Evolutionary conservation across 371 early-diverging fungal genomes (phyloP).

Genomic region (Apophysomyces trapeziformis): DNA sequence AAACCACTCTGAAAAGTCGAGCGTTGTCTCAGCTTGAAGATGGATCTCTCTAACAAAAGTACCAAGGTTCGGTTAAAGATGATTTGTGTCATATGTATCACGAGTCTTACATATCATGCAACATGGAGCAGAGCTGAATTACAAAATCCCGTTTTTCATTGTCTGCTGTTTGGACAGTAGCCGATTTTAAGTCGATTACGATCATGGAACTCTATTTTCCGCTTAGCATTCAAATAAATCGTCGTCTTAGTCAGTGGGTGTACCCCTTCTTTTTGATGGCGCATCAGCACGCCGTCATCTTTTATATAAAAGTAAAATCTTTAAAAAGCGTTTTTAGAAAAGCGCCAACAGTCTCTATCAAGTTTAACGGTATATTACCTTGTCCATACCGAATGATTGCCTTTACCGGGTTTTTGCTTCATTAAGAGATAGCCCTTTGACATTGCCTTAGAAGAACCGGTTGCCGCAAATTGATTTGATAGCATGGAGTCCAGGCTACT

Average conservation of each 20-base stretch:
- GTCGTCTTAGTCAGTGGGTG: not conserved
- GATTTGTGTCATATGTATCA: not conserved
- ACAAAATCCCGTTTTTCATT: constrained; percentile 35
- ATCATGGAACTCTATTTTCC: constrained; percentile 17
- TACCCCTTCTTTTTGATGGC: constrained; percentile 21
- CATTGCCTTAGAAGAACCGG: constrained; percentile 12
- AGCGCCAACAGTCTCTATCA: not conserved
- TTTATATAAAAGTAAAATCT: constrained; percentile 32
- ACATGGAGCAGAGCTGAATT: constrained; percentile 19
- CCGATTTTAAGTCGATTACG: constrained; percentile 21
- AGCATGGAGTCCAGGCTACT: constrained; percentile 32
- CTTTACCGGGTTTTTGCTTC: constrained; percentile 16
- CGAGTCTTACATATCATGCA: constrained; percentile 5
- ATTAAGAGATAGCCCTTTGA: constrained; percentile 28
- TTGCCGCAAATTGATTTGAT: constrained; percentile 13
- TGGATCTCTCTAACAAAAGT: constrained; percentile 12
- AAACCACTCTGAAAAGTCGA: constrained; percentile 36
- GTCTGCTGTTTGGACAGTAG: constrained; percentile 26
- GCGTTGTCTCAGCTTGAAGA: constrained; percentile 34
- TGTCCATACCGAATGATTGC: constrained; percentile 28
- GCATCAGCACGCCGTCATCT: constrained; percentile 33
- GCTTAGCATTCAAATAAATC: not conserved
- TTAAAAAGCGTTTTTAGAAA: constrained; percentile 3
- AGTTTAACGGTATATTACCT: constrained; percentile 17
- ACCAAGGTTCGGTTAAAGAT: too few species aligned